Evolutionary conservation across 2,329 filamentous ascomycete species (phyloP), one percentile per base, ranked within the genome.

Genomic region (Aspergillus phoenicis): DNA sequence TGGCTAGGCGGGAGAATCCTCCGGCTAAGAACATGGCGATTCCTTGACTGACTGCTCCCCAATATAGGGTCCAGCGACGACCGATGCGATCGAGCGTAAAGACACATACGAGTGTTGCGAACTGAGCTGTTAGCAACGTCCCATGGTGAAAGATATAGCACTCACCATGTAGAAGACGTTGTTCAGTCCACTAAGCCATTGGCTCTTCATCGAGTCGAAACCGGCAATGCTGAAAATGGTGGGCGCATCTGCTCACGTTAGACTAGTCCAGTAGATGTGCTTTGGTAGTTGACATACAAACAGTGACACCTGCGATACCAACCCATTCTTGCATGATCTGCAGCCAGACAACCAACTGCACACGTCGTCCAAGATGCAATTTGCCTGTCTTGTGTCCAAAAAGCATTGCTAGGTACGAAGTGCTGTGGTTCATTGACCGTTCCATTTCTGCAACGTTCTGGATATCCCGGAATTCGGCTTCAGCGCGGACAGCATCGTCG

Each of bases 251-350:
- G 39, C 3, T 28, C 13, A 17, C 17, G 36, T 62, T 53, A 62
- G 39, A n/a, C 8, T 38, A 22, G 15, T 22, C 10, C 11, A n/a
- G 4, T 15, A 24, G n/a, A 7, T 8, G 15, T 24, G 6, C 36
- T n/a, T 5, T 4, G 39, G 8, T 20, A 22, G 22, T 30, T 22
- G 43, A 64, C 75, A 53, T 69, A 77, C 75, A 87, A 38, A 90
- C 82, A 0, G 87, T 90, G 2, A 91, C 86, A 45, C 87, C 88
- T 0, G 88, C 87, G 62, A 91, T 90, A 0, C 88, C 87, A 55
- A 87, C 83, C 86, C 87, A 89, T 67, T 89, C 85, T 68, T 90
- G 87, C 70, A 90, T 83, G 48, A 90, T 88, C 74, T 90, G 87
- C 8, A 91, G 79, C 87, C 88, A 91, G 38, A 91, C 81, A 3